A percentile compares a stretch with the other conserved stretches of the same genome.
These are phyloP conservation scores for Lindgomyces ingoldianus DNA, from an alignment of 495 filamentous ascomycete genomes.

Conservation along the genomic window DNA sequence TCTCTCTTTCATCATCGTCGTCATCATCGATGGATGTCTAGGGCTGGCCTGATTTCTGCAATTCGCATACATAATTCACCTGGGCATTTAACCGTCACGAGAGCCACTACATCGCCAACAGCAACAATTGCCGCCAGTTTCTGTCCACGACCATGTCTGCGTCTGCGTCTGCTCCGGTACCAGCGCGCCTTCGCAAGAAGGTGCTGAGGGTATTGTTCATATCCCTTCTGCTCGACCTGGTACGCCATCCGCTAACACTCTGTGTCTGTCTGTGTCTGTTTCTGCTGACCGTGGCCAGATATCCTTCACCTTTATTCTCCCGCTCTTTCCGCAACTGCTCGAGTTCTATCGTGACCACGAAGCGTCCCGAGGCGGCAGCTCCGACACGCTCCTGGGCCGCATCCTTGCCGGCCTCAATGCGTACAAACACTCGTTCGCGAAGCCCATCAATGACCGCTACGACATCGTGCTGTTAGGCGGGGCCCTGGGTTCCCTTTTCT, in stretches of 20 bases:
- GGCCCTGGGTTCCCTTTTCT: constrained; percentile 90
- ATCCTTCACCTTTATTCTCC: constrained; percentile 96
- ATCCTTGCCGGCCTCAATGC: constrained; percentile 84
- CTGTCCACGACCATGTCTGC: not conserved
- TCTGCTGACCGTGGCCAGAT: constrained; percentile 52
- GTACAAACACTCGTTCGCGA: constrained; percentile 92
- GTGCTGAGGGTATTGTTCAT: constrained; percentile 80
- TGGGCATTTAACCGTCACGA: not conserved
- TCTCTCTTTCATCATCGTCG: not conserved
- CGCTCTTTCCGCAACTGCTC: constrained; percentile 89
- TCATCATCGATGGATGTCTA: not conserved
- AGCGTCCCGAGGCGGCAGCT: constrained; percentile 53
- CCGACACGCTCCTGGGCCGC: constrained; percentile 66
- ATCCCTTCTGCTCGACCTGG: constrained; percentile 70
- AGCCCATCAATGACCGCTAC: constrained; percentile 92
- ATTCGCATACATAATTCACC: not conserved
- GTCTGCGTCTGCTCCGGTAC: not conserved
- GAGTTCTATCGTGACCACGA: constrained; percentile 87
- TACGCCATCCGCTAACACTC: constrained; percentile 42
- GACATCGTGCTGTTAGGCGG: constrained; percentile 96
- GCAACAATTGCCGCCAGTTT: not conserved
- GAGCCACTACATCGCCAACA: not conserved
- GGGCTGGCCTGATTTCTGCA: constrained; percentile 1
- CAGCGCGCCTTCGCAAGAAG: constrained; percentile 58
- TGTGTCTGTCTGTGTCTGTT: constrained; percentile 5